Evolutionary conservation across 2,329 filamentous ascomycete species (phyloP).

Genomic region (Penicillium sp.): DNA sequence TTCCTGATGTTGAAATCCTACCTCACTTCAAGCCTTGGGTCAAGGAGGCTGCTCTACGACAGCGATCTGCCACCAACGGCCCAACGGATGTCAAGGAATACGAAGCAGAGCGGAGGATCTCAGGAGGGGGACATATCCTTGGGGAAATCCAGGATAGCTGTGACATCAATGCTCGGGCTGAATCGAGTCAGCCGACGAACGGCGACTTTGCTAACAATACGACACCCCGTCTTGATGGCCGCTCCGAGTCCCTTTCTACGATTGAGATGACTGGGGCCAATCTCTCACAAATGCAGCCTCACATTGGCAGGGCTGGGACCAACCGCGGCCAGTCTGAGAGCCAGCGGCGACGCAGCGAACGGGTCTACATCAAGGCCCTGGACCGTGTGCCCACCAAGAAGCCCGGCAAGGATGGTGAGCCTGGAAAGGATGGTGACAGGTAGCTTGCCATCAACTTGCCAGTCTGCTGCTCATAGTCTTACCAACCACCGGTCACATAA

Average conservation of each 20-base stretch:
- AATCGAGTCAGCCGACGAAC: neutral
- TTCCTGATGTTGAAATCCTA: constrained; percentile 37
- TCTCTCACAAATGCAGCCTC: neutral
- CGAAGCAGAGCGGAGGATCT: neutral
- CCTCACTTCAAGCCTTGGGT: constrained; percentile 25
- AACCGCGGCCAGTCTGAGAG: constrained; percentile 9
- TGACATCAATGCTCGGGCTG: neutral
- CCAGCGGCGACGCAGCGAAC: constrained; percentile 6
- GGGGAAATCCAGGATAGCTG: neutral
- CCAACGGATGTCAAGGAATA: neutral
- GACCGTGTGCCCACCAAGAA: constrained; percentile 6
- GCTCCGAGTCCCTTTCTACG: neutral
- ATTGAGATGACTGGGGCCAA: neutral
- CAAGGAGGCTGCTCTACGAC: constrained; percentile 1
- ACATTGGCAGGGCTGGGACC: neutral
- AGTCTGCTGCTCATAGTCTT: neutral
- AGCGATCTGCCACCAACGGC: neutral
- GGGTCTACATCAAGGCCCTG: constrained; percentile 2
- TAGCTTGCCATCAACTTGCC: neutral
- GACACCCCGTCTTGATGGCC: neutral
- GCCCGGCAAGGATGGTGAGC: neutral
- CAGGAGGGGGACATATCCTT: neutral
- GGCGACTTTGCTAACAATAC: too few relatives aligned
- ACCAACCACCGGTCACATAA: neutral
- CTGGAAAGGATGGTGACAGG: neutral